phyloP scores from a whole-genome alignment of 2,329 filamentous ascomycete species.

The Anthostomella pinea region DNA sequence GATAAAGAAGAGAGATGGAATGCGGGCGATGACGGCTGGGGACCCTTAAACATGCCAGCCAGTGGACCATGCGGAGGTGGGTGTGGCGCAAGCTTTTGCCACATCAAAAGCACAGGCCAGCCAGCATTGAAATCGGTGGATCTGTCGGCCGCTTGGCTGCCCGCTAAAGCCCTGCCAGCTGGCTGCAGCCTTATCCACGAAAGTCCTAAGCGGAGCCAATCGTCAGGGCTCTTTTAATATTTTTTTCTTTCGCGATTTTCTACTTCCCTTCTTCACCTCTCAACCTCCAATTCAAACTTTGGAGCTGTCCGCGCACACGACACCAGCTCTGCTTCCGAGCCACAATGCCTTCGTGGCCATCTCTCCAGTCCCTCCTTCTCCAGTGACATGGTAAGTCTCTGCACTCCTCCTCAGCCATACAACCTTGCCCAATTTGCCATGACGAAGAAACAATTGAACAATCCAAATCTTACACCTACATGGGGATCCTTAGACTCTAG shows the following conservation, averaged over 20 bases:
- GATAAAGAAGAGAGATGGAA: conserved; percentile 6
- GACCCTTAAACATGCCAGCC: conserved; percentile 11
- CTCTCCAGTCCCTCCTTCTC: not conserved
- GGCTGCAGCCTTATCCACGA: conserved; percentile 1
- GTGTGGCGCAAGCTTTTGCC: conserved; percentile 16
- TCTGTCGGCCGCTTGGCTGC: too few relatives aligned
- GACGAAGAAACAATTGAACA: conserved; percentile 51
- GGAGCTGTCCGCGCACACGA: too few relatives aligned
- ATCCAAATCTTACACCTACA: conserved; percentile 60
- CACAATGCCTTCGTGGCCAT: too few relatives aligned
- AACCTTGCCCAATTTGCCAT: conserved; percentile 31
- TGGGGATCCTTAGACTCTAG: conserved; percentile 54
- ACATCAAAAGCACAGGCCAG: too few relatives aligned
- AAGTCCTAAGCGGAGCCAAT: conserved; percentile 5
- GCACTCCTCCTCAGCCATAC: conserved; percentile 3
- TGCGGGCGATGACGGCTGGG: conserved; percentile 7
- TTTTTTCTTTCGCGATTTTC: conserved; percentile 11
- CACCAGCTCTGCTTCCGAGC: too few relatives aligned
- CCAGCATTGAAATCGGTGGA: too few relatives aligned
- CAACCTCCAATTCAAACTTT: too few relatives aligned
- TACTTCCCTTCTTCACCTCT: conserved; percentile 6
- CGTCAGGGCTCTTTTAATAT: too few relatives aligned
- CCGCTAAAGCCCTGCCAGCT: too few relatives aligned
- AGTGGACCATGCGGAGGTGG: not conserved
- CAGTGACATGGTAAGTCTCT: conserved; percentile 6